Conservation (phyloP, 108 stramenopile genomes). For the Chaetoceros muelleri region DNA sequence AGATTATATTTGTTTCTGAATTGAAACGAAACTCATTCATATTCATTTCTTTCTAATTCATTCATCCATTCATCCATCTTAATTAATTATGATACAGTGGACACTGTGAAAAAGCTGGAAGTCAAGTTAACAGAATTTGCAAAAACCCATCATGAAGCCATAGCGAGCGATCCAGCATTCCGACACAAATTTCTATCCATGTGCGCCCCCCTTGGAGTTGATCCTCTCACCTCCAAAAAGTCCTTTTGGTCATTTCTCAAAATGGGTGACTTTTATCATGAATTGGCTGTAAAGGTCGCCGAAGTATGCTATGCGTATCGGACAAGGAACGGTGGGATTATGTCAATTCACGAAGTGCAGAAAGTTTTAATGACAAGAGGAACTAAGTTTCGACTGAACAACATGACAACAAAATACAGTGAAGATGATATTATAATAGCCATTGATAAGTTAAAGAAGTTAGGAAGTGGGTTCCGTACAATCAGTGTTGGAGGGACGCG, state of each 20-base stretch:
- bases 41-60: too few relatives aligned
- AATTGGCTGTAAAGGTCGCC: conserved; percentile 94
- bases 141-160: conserved; percentile 77
- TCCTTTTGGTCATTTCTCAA: conserved; percentile 63
- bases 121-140: conserved; percentile 81
- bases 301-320: conserved; percentile 88
- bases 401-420: conserved; percentile 27
- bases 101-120: conserved; percentile 68
- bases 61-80: too few relatives aligned
- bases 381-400: conserved; percentile 37
- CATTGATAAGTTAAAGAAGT: conserved; percentile 54
- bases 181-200: conserved; percentile 90
- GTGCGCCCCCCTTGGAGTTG: conserved; percentile 85
- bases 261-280: conserved; percentile 96
- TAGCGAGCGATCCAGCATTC: conserved; percentile 87
- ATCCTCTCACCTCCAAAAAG: conserved; percentile 65
- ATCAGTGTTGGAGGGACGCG: conserved; percentile 47
- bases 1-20: too few relatives aligned
- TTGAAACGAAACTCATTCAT: too few relatives aligned
- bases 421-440: conserved; percentile 64
- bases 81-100: too few relatives aligned
- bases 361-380: conserved; percentile 44
- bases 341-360: conserved; percentile 67
- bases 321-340: conserved; percentile 91
- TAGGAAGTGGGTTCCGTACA: conserved; percentile 82